Evolutionary conservation across 2,329 filamentous ascomycete species (phyloP), one percentile per base, ranked within the genome.

Genomic region (Botrytis medusae): DNA sequence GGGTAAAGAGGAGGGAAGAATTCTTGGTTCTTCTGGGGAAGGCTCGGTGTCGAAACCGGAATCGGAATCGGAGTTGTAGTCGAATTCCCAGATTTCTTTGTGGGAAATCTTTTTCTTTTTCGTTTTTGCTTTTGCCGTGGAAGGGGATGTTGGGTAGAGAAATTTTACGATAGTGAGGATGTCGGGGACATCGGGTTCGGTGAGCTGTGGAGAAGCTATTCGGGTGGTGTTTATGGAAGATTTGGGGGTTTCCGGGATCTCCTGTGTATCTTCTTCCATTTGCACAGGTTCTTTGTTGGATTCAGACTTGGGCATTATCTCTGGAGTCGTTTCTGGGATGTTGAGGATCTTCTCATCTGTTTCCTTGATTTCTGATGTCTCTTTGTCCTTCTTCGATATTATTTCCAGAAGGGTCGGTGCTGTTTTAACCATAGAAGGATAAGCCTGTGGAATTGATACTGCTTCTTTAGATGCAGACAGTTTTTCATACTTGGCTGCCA

Each of bases 71-170:
- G 62, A 16, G 12, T 25, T n/a, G 29, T 48, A 65, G 12, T 65
- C 62, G 29, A 65, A 65, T 65, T 65, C 62, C 62, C 62, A 65
- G 29, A 65, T 65, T 34, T 65, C 42, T 48, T 65, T 48, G n/a
- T 2, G 22, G 1, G 34, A n/a, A 18, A 18, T 2, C 0, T 22
- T 12, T 25, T 40, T 40, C 59, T 22, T 34, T 2, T 59, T 60
- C 32, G 18, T 5, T 14, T 25, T 48, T 18, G 32, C 6, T 14
- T 34, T 9, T n/a, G 32, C 29, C 12, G 6, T 37, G 16, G 32
- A 22, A 6, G 10, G 8, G 5, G 44, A 14, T 16, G 14, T 18
- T 37, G 61, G 40, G n/a, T 32, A 64, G 18, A 64, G n/a, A 6
- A 46, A 9, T 3, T 64, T 18, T 18, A 64, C 10, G 40, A 42